These are phyloP conservation scores for Arachnopeziza araneosa DNA, from an alignment of 2,329 filamentous ascomycete genomes.

Conservation along the genomic window DNA sequence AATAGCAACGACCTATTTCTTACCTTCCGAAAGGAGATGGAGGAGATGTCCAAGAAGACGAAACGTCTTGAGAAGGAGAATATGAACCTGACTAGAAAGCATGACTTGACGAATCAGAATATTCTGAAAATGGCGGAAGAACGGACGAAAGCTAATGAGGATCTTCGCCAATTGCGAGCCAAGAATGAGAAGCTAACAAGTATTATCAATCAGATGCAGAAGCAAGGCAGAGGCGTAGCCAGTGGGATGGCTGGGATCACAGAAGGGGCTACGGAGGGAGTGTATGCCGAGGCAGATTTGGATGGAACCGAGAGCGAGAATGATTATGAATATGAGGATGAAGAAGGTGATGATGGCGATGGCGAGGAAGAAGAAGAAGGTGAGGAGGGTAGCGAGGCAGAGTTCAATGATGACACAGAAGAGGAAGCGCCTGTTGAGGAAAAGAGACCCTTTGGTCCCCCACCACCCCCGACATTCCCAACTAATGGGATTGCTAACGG, in stretches of 20 bases:
- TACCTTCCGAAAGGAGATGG: slow-evolving; percentile 98
- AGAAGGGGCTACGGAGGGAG: slow-evolving; percentile 48
- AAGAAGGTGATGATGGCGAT: slow-evolving; percentile 56
- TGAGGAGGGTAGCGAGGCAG: slow-evolving; percentile 33
- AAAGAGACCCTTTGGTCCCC: slow-evolving; percentile 29
- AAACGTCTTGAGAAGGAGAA: slow-evolving; percentile 97
- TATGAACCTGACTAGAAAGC: slow-evolving; percentile 81
- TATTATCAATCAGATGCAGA: slow-evolving; percentile 94
- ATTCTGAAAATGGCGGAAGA: slow-evolving; percentile 98
- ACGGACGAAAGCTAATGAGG: slow-evolving; percentile 67
- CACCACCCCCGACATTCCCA: slow-evolving; percentile 27
- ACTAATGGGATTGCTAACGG: slow-evolving; percentile 20
- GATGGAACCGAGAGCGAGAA: slow-evolving; percentile 60
- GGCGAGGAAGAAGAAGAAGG: slow-evolving; percentile 41
- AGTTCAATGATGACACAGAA: slow-evolving; percentile 42
- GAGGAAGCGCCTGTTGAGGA: slow-evolving; percentile 29
- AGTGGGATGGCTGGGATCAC: slow-evolving; percentile 57
- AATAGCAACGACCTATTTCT: slow-evolving; percentile 97
- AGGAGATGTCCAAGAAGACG: slow-evolving; percentile 99
- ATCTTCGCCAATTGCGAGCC: slow-evolving; percentile 68
- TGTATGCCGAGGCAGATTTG: slow-evolving; percentile 49
- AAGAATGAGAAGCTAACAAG: slow-evolving; percentile 87
- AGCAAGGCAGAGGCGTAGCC: slow-evolving; percentile 74
- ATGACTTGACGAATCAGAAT: slow-evolving; percentile 88
- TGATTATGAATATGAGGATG: slow-evolving; percentile 56